Evolutionary conservation across 805 yeast genomes (phyloP), one percentile per base, ranked within the genome.

Genomic region (Kuraishia ogatae): DNA sequence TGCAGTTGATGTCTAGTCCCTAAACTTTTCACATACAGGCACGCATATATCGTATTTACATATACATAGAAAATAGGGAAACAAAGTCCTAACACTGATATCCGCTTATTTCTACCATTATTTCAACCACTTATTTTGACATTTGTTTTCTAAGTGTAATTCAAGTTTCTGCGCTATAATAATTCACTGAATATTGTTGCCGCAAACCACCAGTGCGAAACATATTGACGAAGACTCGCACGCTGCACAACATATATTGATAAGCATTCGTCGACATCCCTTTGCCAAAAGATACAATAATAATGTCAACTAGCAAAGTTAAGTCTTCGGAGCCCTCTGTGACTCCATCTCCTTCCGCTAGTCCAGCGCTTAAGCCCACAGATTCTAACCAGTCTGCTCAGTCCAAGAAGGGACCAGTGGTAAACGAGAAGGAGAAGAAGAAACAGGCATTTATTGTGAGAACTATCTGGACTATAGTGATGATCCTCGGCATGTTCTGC

Each of bases 381-480:
- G 22, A 50, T 19, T n/a, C 20, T n/a, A 28, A 5, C 71, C 67
- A 2, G 76, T 75, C 54, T 71, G 79, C 58, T n/a, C n/a, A n/a
- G 72, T 75, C 58, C 72, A 74, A 53, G 71, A 65, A 47, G 70
- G 77, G 35, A 10, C 39, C 54, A 13, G 55, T 52, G 47, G 52
- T 65, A 35, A 73, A 72, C 59, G 85, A 81, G 59, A 67, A 64
- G 48, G 87, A 83, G 60, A 81, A 80, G 72, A 89, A 89, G 72
- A 85, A 84, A 61, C 92, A 85, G 71, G 87, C 92, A 49, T 91
- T 94, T 64, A 67, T 91, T 51, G 89, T 91, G 24, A 82, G 99
- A 61, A 85, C 98, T 2, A 75, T 88, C 51, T 94, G 98, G 98
- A 88, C 97, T 0, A 70, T 94, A 62, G 90, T 94, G 19, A 92